Conservation (phyloP, 140 eudicot genomes). For the Erigeron philadelphicus region DNA sequence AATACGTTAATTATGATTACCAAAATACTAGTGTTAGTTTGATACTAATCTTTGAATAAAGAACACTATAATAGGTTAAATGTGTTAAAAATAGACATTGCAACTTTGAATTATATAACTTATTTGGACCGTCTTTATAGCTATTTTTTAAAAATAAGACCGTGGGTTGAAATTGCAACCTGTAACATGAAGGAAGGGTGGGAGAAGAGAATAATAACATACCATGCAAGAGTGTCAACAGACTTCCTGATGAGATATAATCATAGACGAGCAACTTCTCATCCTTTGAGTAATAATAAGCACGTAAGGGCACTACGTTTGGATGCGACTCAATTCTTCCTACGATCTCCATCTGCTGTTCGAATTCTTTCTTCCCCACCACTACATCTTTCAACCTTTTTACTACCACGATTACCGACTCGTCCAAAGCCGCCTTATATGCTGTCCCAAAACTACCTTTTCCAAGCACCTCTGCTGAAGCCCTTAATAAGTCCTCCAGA, state of each 20-base stretch:
- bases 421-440: slow-evolving; percentile 75
- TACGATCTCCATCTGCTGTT: slow-evolving; percentile 66
- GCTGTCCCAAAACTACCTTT: slow-evolving; percentile 83
- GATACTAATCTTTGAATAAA: background rate
- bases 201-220: slow-evolving; percentile 19
- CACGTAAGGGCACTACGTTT: slow-evolving; percentile 66
- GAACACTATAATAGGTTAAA: background rate
- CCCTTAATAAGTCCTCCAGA: slow-evolving; percentile 80
- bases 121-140: background rate
- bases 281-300: slow-evolving; percentile 77
- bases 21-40: background rate
- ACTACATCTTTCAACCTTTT: slow-evolving; percentile 69
- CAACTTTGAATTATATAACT: background rate
- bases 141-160: background rate
- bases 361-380: slow-evolving; percentile 61
- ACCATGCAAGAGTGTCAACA: slow-evolving; percentile 70
- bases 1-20: background rate
- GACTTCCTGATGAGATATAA: slow-evolving; percentile 54
- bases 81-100: background rate
- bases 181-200: background rate
- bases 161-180: background rate
- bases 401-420: slow-evolving; percentile 65
- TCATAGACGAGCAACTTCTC: slow-evolving; percentile 77
- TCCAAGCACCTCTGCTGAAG: slow-evolving; percentile 85
- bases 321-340: slow-evolving; percentile 64